phyloP scores from a whole-genome alignment of 2,329 filamentous ascomycete species.

The Tolypocladium album region DNA sequence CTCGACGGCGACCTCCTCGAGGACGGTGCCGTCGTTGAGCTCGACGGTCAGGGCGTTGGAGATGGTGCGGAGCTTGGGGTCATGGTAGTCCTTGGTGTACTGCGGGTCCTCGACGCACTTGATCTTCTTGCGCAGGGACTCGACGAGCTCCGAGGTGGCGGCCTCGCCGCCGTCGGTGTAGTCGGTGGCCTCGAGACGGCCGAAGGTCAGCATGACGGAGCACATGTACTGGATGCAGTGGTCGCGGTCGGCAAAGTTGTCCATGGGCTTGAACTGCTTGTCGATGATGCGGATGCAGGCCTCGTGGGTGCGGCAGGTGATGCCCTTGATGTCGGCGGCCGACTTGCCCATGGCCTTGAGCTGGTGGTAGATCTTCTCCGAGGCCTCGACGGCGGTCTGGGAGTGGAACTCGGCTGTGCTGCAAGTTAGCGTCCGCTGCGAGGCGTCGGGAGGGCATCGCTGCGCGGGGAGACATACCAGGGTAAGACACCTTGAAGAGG shows the following conservation, averaged over 20 bases:
- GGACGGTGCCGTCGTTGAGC: constrained; percentile 83
- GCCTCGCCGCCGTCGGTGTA: constrained; percentile 91
- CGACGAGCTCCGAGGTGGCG: constrained; percentile 78
- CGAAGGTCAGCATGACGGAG: constrained; percentile 88
- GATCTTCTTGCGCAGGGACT: constrained; percentile 87
- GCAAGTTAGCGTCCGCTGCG: neutral
- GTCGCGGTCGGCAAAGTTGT: constrained; percentile 99
- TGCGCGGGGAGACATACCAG: constrained; percentile 45
- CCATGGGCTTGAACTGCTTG: constrained; percentile 99
- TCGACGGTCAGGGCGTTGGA: constrained; percentile 93
- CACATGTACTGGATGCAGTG: constrained; percentile 99
- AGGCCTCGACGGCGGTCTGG: constrained; percentile 93
- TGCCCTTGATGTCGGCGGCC: constrained; percentile 82
- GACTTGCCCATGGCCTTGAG: constrained; percentile 80
- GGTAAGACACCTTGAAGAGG: constrained; percentile 98
- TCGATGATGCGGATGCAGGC: constrained; percentile 98
- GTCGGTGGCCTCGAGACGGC: constrained; percentile 85
- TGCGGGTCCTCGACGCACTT: constrained; percentile 91
- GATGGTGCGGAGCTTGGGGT: constrained; percentile 88
- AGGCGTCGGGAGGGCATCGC: neutral
- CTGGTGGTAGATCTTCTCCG: constrained; percentile 76
- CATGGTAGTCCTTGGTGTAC: constrained; percentile 92
- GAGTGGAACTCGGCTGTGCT: constrained; percentile 82
- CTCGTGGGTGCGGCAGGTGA: constrained; percentile 95
- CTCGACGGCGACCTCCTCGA: constrained; percentile 87